phyloP scores from a whole-genome alignment of 768 basidiomycete species.

The Lactarius quietus region DNA sequence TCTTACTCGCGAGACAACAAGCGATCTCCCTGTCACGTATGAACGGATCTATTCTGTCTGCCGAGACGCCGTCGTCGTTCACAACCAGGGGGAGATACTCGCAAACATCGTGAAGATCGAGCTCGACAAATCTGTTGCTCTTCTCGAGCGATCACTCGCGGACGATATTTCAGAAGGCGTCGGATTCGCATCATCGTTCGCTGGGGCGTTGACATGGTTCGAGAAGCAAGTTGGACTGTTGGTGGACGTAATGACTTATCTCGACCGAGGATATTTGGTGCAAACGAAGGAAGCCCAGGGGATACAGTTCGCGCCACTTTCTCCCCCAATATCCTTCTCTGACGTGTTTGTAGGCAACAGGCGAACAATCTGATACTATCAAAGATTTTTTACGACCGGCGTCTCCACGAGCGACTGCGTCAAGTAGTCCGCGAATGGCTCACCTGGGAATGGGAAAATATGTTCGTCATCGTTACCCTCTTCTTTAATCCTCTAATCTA shows the following conservation, averaged over 20 bases:
- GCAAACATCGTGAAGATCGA: conserved; percentile 57
- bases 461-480: conserved; percentile 12
- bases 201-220: conserved; percentile 57
- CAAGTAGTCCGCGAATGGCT: conserved; percentile 22
- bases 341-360: conserved; percentile 14
- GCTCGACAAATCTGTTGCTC: conserved; percentile 51
- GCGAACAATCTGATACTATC: conserved; percentile 11
- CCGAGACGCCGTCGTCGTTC: conserved; percentile 49
- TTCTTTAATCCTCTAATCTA: not conserved
- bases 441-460: conserved; percentile 20
- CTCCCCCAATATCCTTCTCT: not conserved
- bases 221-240: conserved; percentile 53
- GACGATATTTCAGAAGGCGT: conserved; percentile 33
- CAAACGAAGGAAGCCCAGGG: conserved; percentile 39
- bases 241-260: conserved; percentile 6
- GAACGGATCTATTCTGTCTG: conserved; percentile 58
- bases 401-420: not conserved
- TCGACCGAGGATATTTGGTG: conserved; percentile 9
- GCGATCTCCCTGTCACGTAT: conserved; percentile 45
- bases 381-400: conserved; percentile 16
- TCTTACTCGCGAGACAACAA: conserved; percentile 34
- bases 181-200: conserved; percentile 58
- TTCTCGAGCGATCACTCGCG: conserved; percentile 40
- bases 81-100: conserved; percentile 52
- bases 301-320: conserved; percentile 22